These are phyloP conservation scores for Fusarium torreyae DNA, from an alignment of 2,329 filamentous ascomycete genomes.

Conservation along the genomic window DNA sequence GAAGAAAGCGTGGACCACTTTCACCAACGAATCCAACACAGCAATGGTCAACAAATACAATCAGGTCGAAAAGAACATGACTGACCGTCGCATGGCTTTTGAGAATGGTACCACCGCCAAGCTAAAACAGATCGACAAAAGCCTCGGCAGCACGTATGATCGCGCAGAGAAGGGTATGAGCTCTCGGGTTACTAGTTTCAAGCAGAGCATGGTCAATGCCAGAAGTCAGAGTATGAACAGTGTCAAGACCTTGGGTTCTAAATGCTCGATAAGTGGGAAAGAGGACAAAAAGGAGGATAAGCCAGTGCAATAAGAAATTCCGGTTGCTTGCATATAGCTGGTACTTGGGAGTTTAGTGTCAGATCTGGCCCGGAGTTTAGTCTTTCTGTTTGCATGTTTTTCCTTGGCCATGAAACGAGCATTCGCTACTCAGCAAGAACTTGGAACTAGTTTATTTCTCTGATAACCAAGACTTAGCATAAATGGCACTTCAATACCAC, in stretches of 20 bases:
- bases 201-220: slow-evolving; percentile 8
- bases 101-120: slow-evolving; percentile 16
- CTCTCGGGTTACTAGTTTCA: slow-evolving; percentile 10
- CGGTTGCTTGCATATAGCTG: neutral
- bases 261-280: neutral
- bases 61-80: slow-evolving; percentile 18
- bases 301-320: neutral
- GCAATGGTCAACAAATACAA: slow-evolving; percentile 20
- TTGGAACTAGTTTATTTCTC: neutral
- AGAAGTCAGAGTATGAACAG: slow-evolving; percentile 19
- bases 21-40: slow-evolving; percentile 23
- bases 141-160: slow-evolving; percentile 10
- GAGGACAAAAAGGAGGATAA: neutral
- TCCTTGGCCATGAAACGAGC: neutral
- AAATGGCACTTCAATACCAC: slow-evolving; percentile 25
- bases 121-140: slow-evolving; percentile 20
- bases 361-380: neutral
- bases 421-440: neutral
- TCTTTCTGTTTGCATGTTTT: neutral
- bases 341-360: neutral
- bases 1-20: slow-evolving; percentile 33
- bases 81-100: slow-evolving; percentile 15
- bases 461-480: neutral
- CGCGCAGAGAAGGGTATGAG: slow-evolving; percentile 19
- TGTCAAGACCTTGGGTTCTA: slow-evolving; percentile 18